A percentile compares a stretch with the other conserved stretches of the same genome.
Conservation (phyloP, 2,329 filamentous ascomycete species). For the Eutypella sp. region DNA sequence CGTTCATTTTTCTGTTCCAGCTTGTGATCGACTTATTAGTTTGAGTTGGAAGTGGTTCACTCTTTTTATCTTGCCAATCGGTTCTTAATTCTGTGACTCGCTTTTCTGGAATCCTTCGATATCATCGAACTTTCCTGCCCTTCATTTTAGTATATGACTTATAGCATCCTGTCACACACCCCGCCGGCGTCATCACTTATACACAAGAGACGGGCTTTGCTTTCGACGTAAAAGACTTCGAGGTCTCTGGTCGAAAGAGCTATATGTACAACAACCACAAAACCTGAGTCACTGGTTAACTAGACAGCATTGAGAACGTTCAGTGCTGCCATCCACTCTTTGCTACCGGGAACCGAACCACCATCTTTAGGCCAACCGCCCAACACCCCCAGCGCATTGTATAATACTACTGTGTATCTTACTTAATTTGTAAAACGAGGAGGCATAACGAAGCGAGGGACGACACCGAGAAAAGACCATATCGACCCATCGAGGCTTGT, state of each 20-base stretch:
- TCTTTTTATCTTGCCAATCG: conserved; percentile 29
- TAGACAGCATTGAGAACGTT: conserved; percentile 20
- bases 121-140: conserved; percentile 26
- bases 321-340: conserved; percentile 29
- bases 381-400: conserved; percentile 19
- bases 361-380: conserved; percentile 31
- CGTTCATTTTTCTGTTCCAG: conserved; percentile 26
- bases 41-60: conserved; percentile 25
- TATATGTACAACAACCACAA: conserved; percentile 25
- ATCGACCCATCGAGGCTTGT: conserved; percentile 11
- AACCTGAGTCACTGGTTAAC: conserved; percentile 19
- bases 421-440: conserved; percentile 16
- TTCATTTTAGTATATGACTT: conserved; percentile 28
- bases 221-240: conserved; percentile 7
- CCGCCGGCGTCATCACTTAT: conserved; percentile 13
- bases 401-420: conserved; percentile 28
- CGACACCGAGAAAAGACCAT: not conserved
- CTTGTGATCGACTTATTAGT: conserved; percentile 31
- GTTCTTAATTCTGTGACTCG: conserved; percentile 29
- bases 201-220: conserved; percentile 17
- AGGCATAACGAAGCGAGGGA: conserved; percentile 8
- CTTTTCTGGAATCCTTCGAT: conserved; percentile 27
- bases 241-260: conserved; percentile 14
- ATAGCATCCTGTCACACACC: conserved; percentile 16
- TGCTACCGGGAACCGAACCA: conserved; percentile 28